These are phyloP conservation scores for Fusarium tjaetaba DNA, from an alignment of 2,329 filamentous ascomycete species.

Conservation along the genomic window DNA sequence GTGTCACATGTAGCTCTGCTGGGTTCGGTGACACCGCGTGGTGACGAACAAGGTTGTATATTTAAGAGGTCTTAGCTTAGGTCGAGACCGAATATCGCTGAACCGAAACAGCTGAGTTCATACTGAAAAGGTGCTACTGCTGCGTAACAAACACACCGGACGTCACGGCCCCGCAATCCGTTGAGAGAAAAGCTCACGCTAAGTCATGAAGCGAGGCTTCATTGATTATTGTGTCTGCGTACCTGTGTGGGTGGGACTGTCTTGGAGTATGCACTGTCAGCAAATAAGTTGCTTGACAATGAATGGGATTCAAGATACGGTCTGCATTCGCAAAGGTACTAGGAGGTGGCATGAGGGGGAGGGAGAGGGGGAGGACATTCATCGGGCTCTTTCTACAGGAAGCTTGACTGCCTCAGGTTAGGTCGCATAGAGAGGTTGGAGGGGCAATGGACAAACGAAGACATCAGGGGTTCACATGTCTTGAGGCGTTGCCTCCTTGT, in stretches of 20 bases:
- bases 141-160: constrained; percentile 6
- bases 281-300: constrained; percentile 21
- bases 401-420: background rate
- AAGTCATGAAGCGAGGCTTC: constrained; percentile 22
- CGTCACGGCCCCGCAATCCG: constrained; percentile 35
- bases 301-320: constrained; percentile 14
- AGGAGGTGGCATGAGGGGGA: constrained; percentile 7
- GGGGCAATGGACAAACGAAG: constrained; percentile 1
- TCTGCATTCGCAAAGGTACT: constrained; percentile 8
- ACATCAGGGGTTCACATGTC: background rate
- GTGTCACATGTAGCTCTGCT: background rate
- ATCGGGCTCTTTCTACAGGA: background rate
- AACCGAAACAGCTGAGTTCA: background rate
- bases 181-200: constrained; percentile 16
- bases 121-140: background rate
- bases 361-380: background rate
- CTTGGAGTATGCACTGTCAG: background rate
- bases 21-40: background rate
- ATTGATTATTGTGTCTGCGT: constrained; percentile 10
- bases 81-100: background rate
- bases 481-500: background rate
- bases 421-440: background rate
- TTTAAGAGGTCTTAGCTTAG: background rate
- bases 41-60: background rate
- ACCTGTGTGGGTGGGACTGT: background rate